These are phyloP conservation scores for Phytophthora lateralis DNA, from an alignment of 352 stramenopile genomes.

Conservation along the genomic window DNA sequence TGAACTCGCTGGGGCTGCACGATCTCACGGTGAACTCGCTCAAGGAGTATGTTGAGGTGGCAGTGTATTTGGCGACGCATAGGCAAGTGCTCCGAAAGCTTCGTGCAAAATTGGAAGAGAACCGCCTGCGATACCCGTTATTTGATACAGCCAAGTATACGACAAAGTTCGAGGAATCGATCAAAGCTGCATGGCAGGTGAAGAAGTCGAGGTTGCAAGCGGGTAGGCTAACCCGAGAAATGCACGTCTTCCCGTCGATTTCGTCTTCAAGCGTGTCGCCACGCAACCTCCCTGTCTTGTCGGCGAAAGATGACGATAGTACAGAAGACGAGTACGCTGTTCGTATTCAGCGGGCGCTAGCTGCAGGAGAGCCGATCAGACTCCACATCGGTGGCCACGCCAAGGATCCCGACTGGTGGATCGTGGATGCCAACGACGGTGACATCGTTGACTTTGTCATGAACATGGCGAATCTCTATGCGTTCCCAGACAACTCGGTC, in stretches of 20 bases:
- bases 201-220: constrained; percentile 31
- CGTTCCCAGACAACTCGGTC: constrained; percentile 65
- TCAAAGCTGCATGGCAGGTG: constrained; percentile 57
- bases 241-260: constrained; percentile 54
- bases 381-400: constrained; percentile 70
- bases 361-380: constrained; percentile 38
- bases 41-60: constrained; percentile 85
- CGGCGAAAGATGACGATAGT: constrained; percentile 40
- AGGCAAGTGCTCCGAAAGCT: constrained; percentile 38
- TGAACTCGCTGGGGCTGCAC: constrained; percentile 56
- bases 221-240: constrained; percentile 9
- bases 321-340: constrained; percentile 46
- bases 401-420: constrained; percentile 57
- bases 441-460: constrained; percentile 65
- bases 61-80: constrained; percentile 55
- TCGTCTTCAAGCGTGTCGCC: constrained; percentile 22
- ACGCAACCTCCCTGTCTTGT: constrained; percentile 43
- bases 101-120: constrained; percentile 45
- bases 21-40: constrained; percentile 66
- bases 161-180: constrained; percentile 44
- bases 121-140: constrained; percentile 51
- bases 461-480: constrained; percentile 71
- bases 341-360: constrained; percentile 38
- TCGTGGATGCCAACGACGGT: constrained; percentile 64
- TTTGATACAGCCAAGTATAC: constrained; percentile 75